phyloP scores from a whole-genome alignment of 1,284 basidiomycete genomes.

The Malassezia vespertilionis region DNA sequence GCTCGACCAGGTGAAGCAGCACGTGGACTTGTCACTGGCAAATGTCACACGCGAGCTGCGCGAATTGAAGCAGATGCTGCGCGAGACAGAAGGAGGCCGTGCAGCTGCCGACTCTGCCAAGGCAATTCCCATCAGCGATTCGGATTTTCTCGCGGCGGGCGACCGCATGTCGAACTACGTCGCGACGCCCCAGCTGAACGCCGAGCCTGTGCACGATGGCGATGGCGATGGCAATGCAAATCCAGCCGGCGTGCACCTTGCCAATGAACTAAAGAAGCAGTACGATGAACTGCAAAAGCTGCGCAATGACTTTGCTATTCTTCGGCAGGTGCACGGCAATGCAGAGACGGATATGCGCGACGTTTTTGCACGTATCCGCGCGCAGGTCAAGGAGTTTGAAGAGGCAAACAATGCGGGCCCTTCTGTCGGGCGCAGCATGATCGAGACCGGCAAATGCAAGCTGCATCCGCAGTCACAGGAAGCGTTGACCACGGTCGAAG shows the following conservation, averaged over 20 bases:
- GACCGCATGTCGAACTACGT: conserved; percentile 9
- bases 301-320: conserved; percentile 78
- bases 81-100: background rate
- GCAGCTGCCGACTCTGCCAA: conserved; percentile 2
- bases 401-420: conserved; percentile 65
- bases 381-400: conserved; percentile 60
- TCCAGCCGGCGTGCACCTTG: conserved; percentile 17
- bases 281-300: conserved; percentile 88
- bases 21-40: conserved; percentile 81
- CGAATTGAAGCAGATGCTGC: conserved; percentile 65
- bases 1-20: conserved; percentile 94
- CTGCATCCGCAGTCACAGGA: conserved; percentile 79
- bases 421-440: conserved; percentile 73
- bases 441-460: conserved; percentile 80
- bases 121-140: conserved; percentile 28
- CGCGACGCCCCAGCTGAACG: background rate
- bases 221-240: background rate
- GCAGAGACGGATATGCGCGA: conserved; percentile 83
- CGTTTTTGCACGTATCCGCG: conserved; percentile 63
- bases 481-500: conserved; percentile 81
- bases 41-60: conserved; percentile 79
- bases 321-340: conserved; percentile 85
- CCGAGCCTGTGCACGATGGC: background rate
- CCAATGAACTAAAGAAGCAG: conserved; percentile 68
- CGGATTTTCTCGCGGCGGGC: conserved; percentile 36